Base-by-base conservation (phyloP, 345 rosid genomes). In the Acer campestre region DNA sequence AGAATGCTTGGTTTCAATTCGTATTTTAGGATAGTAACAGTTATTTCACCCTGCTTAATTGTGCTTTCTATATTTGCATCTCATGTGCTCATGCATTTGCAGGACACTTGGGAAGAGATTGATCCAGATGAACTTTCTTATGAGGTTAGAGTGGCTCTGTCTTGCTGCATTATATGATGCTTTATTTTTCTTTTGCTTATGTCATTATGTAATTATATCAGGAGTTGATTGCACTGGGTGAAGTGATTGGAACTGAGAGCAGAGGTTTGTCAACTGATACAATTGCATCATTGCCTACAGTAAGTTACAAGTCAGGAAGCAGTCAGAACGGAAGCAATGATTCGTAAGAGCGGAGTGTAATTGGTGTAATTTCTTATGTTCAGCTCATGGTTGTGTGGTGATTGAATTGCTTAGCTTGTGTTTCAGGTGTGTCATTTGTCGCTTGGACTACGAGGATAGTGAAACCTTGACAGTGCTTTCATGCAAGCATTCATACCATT, bases 191-290 rank as follows among this genome's bases (percentile, higher is more conserved):
- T 22, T 70, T 38, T 71, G 40, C 8, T 62, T 0, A 38, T 40
- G 51, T 46, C 56, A 16, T 73, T 49, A 42, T 77, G 71, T 35
- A 61, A 25, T 75, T 48, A 56, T 79, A 40, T 46, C 86, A 97
- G 98, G 99, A 97, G 80, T 86, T 97, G 84, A 88, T 94, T 80
- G 99, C 99, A 3, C 81, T 97, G 81, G 92, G 97, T 70, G 99
- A 97, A 13, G 86, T 87, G 51, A 90, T 97, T 79, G 98, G 99
- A 84, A 91, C 88, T 35, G 97, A 93, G 89, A 94, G 90, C 76
- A 93, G 97, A 82, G 99, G 99, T 77, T 90, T 97, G 69, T 90
- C 99, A 23, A 86, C 93, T 67, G 94, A 90, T 80, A 85, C 82
- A 67, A 82, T 97, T 87, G 90, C 98, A 56, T 89, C 92, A 61